Percentiles rank a stretch among this genome's conserved stretches.
These are phyloP conservation scores for Coemansia sp. DNA, from an alignment of 192 early-diverging fungal genomes.

Conservation along the genomic window DNA sequence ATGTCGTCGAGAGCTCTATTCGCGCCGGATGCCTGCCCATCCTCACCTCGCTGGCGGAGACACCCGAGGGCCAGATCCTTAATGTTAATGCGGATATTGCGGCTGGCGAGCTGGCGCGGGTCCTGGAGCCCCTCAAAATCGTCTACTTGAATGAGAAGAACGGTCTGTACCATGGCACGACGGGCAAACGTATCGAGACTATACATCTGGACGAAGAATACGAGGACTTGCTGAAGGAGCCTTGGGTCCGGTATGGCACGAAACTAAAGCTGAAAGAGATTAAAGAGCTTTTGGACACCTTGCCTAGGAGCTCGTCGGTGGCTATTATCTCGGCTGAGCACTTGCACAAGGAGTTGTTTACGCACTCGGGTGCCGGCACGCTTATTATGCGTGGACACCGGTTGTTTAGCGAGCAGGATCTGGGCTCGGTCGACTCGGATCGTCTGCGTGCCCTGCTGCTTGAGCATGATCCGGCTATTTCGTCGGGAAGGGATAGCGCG, in stretches of 20 bases:
- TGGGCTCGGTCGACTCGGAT: constrained; percentile 75
- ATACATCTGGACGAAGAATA: constrained; percentile 99
- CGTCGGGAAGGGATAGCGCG: constrained; percentile 63
- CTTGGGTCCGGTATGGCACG: constrained; percentile 97
- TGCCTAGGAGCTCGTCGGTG: constrained; percentile 97
- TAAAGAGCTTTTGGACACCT: constrained; percentile 92
- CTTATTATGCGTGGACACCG: constrained; percentile 95
- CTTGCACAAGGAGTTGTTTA: constrained; percentile 99
- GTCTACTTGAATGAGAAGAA: constrained; percentile 98
- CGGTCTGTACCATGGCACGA: constrained; percentile 90
- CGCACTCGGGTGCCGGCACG: constrained; percentile 95
- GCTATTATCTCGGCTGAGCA: constrained; percentile 99
- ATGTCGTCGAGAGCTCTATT: constrained; percentile 89
- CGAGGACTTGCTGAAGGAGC: constrained; percentile 87
- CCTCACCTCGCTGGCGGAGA: constrained; percentile 93
- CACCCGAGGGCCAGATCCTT: constrained; percentile 92
- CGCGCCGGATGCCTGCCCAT: constrained; percentile 94
- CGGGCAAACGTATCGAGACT: constrained; percentile 93
- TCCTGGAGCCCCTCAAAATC: constrained; percentile 95
- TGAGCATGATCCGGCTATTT: constrained; percentile 70
- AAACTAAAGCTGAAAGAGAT: constrained; percentile 98
- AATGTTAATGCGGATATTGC: constrained; percentile 99
- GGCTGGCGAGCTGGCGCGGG: constrained; percentile 93
- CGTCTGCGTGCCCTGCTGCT: constrained; percentile 77
- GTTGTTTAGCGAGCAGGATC: constrained; percentile 69